Base-by-base conservation (phyloP, 1,139 yeast genomes). In the Komagataea norvegica region DNA sequence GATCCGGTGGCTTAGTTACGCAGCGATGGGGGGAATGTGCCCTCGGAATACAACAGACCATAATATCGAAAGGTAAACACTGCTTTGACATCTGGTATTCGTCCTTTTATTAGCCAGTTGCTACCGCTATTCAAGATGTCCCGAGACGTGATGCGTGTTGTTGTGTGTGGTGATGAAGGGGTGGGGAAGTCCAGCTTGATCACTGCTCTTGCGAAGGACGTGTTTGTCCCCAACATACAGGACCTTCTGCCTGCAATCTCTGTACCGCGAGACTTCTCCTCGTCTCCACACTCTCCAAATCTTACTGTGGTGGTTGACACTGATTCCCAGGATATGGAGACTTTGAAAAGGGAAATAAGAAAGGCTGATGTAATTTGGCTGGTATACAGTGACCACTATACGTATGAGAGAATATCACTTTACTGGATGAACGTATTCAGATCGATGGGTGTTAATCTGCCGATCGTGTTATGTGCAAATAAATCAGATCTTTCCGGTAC, bases 401-500 rank as follows among this genome's bases (percentile, higher is more conserved):
- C 96, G 0, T 91, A 89, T 55, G 97, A 91, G 57, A 70, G 97
- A 38, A 77, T 91, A 9, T 79, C 95, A 3, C 66, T 89, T 25
- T 89, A 88, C 57, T 91, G 98, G 98, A 81, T 91, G 75, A 94
- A 94, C 31, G 74, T 82, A 66, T 82, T 91, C 54, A 68, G 98
- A 44, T 85, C 95, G 1, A 68, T 87, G 71, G 98, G 98, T 3
- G 88, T 91, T 35, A 91, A 91, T 56, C 59, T 84, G 15, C 98
- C 98, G 0, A 82, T 91, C n/a, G 87, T 91, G 1, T 62, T 91
- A 9, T 82, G 95, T 61, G 91, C 93, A 33, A 91, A 88, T 59
- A 87, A 88, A 55, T 70, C 81, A 21, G 96, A 88, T 48, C 38
- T 58, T 30, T 28, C 48, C 10, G 48, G 49, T 1, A 20, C 29